Evolutionary conservation across 2,329 filamentous ascomycete genomes (phyloP), one percentile per base, ranked within the genome.

Genomic region (Verticillium nonalfalfae): DNA sequence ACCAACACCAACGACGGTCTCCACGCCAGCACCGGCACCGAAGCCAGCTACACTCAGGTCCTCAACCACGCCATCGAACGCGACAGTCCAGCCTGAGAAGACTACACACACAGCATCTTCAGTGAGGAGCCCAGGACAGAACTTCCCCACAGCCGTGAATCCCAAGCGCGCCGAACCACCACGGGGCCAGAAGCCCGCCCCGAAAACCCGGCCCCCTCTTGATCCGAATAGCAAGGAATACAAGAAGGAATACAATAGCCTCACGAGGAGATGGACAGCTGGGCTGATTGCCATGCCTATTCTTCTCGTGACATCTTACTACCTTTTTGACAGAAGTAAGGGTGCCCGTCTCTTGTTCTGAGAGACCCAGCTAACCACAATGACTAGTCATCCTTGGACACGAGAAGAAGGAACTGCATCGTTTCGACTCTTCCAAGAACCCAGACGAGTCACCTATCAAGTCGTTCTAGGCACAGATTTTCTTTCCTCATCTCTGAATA

Each of bases 251-350:
- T 83, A 81, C 68, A 76, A 79, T 60, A 66, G 68, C 40, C 76
- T 78, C 35, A 75, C 77, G 60, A 69, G 79, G 62, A 79, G 76
- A 66, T 84, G 80, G 74, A 71, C 76, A 3, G 71, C 73, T 26
- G 63, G 76, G 7, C 80, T 86, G 65, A 76, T 85, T 60, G 81
- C 80, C 31, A 66, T 84, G 71, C 83, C 83, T 2, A 78, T 86
- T 36, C 66, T 85, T 4, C 63, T 85, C 14, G 82, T 86, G 58
- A 82, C 81, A 33, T 84, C 82, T 26, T 85, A 82, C 64, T 78
- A 77, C 59, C 68, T 86, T 2, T 85, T 81, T 69, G 77, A 84
- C 56, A 72, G 79, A 70, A 67, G 80, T 81, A 62, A 73, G 79
- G 76, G 26, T 5, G 39, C 38, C 33, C 45, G 34, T 13, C 11